Evolutionary conservation across 2,329 filamentous ascomycete genomes (phyloP).

Genomic region (Alternaria dauci): DNA sequence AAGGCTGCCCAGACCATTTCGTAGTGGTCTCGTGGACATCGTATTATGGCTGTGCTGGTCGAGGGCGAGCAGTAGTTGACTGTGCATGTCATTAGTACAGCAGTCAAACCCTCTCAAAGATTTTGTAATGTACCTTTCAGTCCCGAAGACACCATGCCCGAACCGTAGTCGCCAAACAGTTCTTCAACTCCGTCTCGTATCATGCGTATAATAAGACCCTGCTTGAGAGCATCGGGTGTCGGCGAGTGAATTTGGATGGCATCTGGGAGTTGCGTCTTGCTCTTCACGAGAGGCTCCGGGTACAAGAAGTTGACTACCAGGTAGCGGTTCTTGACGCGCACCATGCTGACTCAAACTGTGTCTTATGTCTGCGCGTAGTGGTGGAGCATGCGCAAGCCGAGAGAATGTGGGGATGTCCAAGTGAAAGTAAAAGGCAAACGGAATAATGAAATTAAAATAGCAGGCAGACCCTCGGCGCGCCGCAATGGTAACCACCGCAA

Average conservation of each 20-base stretch:
- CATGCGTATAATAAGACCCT: constrained; percentile 70
- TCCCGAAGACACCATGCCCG: constrained; percentile 74
- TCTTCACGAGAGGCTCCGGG: constrained; percentile 62
- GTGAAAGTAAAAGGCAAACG: not conserved
- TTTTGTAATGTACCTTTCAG: constrained; percentile 65
- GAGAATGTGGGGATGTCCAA: not conserved
- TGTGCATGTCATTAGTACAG: constrained; percentile 45
- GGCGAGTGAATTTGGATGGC: constrained; percentile 81
- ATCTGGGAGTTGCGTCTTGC: constrained; percentile 58
- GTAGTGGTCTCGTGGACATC: constrained; percentile 82
- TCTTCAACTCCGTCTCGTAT: constrained; percentile 59
- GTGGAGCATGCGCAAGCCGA: not conserved
- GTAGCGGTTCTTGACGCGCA: constrained; percentile 95
- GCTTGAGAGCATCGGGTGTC: constrained; percentile 74
- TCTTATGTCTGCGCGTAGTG: not conserved
- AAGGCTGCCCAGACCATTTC: constrained; percentile 90
- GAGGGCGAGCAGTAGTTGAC: constrained; percentile 92
- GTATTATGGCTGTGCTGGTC: constrained; percentile 93
- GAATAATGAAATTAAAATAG: constrained; percentile 3
- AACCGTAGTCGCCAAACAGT: constrained; percentile 79
- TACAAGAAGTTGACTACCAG: constrained; percentile 95
- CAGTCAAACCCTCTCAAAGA: not conserved
- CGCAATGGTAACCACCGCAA: not conserved
- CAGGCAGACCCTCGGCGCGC: not conserved
- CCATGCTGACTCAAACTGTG: constrained; percentile 66